Percentiles rank a stretch among this genome's conserved stretches.
phyloP scores from a whole-genome alignment of 441 rosid species.

The Pelargonium citronellum region DNA sequence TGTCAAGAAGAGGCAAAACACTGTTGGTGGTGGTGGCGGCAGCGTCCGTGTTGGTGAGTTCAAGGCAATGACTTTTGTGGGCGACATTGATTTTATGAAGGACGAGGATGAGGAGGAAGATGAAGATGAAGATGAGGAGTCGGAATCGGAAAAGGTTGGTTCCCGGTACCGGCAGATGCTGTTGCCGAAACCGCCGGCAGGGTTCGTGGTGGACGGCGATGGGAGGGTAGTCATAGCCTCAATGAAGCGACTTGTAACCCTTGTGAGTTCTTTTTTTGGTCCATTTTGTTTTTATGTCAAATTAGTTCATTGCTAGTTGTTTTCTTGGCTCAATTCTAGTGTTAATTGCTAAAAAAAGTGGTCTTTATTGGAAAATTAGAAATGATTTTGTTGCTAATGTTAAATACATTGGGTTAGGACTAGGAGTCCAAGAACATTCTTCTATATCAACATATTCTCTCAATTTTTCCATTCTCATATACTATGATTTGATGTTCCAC shows the following conservation, averaged over 20 bases:
- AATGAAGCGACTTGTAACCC: background rate
- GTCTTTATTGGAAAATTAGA: background rate
- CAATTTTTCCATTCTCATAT: too few species aligned
- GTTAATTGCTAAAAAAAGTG: background rate
- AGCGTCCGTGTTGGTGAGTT: background rate
- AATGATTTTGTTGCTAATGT: background rate
- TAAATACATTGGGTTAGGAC: background rate
- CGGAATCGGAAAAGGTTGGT: background rate
- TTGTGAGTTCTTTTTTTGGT: background rate
- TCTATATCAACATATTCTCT: too few species aligned
- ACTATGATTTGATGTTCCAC: background rate
- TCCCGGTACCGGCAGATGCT: background rate
- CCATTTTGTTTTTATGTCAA: background rate
- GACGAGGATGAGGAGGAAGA: too few species aligned
- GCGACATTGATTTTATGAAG: background rate
- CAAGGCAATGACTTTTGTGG: background rate
- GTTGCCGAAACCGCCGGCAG: background rate
- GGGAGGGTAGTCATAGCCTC: background rate
- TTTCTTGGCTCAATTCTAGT: background rate
- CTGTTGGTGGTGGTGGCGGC: background rate
- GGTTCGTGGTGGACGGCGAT: background rate
- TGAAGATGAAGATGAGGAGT: background rate
- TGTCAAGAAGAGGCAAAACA: background rate
- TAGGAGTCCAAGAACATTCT: background rate
- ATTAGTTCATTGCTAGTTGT: background rate